Evolutionary conservation across 371 early-diverging fungal species (phyloP), one percentile per base, ranked within the genome.

Genomic region (Ordospora pajunii): DNA sequence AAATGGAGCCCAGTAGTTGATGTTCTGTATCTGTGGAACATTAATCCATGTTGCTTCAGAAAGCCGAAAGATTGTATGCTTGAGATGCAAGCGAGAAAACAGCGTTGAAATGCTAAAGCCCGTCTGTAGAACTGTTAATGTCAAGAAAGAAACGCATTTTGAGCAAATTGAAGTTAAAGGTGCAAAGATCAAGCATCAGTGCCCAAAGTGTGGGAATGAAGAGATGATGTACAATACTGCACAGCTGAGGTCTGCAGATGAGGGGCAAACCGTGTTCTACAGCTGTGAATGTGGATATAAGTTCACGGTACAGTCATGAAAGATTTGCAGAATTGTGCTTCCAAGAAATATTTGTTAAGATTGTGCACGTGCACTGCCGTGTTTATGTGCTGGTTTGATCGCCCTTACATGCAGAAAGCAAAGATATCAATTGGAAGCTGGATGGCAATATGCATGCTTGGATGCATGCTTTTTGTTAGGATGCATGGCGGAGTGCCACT

Each of bases 241-340:
- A 87, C 98, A 98, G 83, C 84, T 96, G 75, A 90, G 98, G 72
- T 93, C 93, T 58, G 96, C 97, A 17, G 98, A 98, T 89, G 98
- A 98, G 90, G 98, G 98, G 48, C 96, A 96, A 86, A 98, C 98
- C 0, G 91, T 98, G 12, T 98, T 98, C 83, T 96, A 94, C 86
- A 89, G 89, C 80, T 98, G 98, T 86, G 92, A 93, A 83, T 98
- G 98, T 88, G 94, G 94, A 87, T 92, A 90, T 46, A 86, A 79
- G 75, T 53, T 44, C 12, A 84, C 79, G 50, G 69, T 84, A 11
- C 76, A 84, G 40, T 81, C 84, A 42, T 83, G 62, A 83, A 11
- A 17, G 12, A n/a, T n/a, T n/a, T 49, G 2, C 19, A 17, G 27
- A 2, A 21, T 19, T 3, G 8, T 25, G n/a, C 25, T 14, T 25